Base-by-base conservation (phyloP, 805 yeast genomes). In the Ogataea pini region DNA sequence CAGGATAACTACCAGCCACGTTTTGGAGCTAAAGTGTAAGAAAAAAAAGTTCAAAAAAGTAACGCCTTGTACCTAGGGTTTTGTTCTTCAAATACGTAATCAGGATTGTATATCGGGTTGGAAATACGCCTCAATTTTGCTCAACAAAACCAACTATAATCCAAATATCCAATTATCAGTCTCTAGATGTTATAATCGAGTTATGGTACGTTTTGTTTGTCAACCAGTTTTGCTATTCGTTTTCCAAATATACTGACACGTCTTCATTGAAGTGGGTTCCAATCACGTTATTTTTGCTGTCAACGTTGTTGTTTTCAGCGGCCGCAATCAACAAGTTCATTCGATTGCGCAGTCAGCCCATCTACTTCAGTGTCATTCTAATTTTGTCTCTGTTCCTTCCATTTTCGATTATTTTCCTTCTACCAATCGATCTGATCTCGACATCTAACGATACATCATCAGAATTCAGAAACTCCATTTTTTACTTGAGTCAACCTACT, bases 401-500 rank as follows among this genome's bases (percentile, higher is more conserved):
- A 9, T 71, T 86, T 18, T 85, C 92, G 7, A 85, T 85, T 41
- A 80, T 86, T 1, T 82, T 84, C 42, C 70, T 89, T 6, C 73
- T 88, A 17, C 96, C 96, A 1, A 74, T 85, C 25, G 96, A 89
- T 65, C 75, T 87, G 39, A 76, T 85, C 18, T 78, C 86, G 9
- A 75, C 82, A 28, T 68, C 75, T 16, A 44, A 47, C 42, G 67
- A 61, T 16, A 58, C 69, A 9, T 62, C 67, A n/a, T 54, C 62
- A 13, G 41, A 50, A 16, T 44, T 47, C 18, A 25, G 36, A 7
- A 28, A 49, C 29, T 54, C 71, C 8, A 65, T 80, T 56, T 73
- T 84, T 54, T 73, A 73, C 41, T 53, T 86, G 36, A 65, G 70
- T 1, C 75, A 79, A 45, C 48, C 60, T 1, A 72, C 73, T 8